Percentiles rank a stretch among this genome's conserved stretches.
Evolutionary conservation across 2,329 filamentous ascomycete species (phyloP).

Genomic region (Botryotinia narcissicola): DNA sequence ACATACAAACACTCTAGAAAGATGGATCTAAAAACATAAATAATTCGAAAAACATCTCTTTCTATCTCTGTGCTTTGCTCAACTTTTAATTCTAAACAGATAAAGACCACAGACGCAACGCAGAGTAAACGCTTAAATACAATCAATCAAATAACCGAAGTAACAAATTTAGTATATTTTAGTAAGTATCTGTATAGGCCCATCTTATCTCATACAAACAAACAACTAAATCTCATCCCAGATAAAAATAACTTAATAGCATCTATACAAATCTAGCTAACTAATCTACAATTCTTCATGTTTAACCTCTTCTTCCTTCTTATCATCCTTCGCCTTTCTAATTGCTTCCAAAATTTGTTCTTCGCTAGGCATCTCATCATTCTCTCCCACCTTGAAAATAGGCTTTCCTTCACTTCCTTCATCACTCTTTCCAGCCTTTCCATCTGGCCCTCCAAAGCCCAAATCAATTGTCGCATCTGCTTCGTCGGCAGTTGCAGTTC

Average conservation of each 20-base stretch:
- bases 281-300: slow-evolving; percentile 31
- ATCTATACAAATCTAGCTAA: background rate
- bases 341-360: slow-evolving; percentile 57
- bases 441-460: slow-evolving; percentile 25
- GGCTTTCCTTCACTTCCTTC: slow-evolving; percentile 36
- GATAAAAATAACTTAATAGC: background rate
- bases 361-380: slow-evolving; percentile 46
- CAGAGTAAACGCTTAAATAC: background rate
- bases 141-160: background rate
- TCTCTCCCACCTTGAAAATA: slow-evolving; percentile 41
- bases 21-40: background rate
- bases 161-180: background rate
- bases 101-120: too few species aligned
- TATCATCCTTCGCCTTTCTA: slow-evolving; percentile 38
- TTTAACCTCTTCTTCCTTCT: slow-evolving; percentile 20
- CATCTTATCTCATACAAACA: background rate
- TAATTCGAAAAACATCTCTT: background rate
- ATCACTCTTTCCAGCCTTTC: background rate
- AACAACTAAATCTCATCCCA: background rate
- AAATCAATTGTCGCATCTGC: slow-evolving; percentile 44
- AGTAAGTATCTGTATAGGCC: background rate
- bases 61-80: background rate
- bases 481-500: slow-evolving; percentile 38
- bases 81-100: background rate
- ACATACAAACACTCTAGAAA: background rate